Percentiles rank a stretch among this genome's conserved stretches.
Evolutionary conservation across 352 stramenopile genomes (phyloP).

Genomic region (Lagenidium giganteum): DNA sequence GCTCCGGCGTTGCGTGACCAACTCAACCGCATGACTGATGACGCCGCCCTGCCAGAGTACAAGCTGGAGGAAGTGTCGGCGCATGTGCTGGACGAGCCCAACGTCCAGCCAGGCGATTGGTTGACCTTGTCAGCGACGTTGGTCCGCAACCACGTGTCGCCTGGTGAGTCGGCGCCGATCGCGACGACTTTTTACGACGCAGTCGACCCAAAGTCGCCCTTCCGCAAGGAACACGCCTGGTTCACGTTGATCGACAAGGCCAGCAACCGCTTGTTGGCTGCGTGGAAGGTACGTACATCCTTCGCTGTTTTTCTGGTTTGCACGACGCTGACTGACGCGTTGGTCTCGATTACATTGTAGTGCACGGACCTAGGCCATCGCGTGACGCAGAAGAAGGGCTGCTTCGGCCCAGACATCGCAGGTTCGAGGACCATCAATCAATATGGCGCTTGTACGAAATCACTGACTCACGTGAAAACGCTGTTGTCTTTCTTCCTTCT

Average conservation of each 20-base stretch:
- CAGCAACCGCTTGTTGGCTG: slow-evolving; percentile 48
- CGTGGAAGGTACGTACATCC: slow-evolving; percentile 77
- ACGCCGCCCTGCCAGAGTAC: slow-evolving; percentile 28
- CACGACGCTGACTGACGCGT: background rate
- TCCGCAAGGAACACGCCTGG: slow-evolving; percentile 75
- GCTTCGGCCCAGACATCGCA: slow-evolving; percentile 50
- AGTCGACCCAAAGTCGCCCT: slow-evolving; percentile 55
- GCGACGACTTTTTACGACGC: slow-evolving; percentile 69
- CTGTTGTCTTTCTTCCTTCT: background rate
- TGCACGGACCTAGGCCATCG: slow-evolving; percentile 45
- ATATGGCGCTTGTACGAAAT: background rate
- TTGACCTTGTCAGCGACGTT: slow-evolving; percentile 60
- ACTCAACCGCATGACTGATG: slow-evolving; percentile 27
- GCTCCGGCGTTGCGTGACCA: slow-evolving; percentile 55
- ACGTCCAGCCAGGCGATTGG: slow-evolving; percentile 72
- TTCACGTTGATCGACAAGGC: slow-evolving; percentile 61
- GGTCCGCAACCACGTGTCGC: slow-evolving; percentile 40
- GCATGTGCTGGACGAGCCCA: slow-evolving; percentile 56
- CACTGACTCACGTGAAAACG: background rate
- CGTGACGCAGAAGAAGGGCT: slow-evolving; percentile 47
- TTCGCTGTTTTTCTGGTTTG: background rate
- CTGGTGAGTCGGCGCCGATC: slow-evolving; percentile 33
- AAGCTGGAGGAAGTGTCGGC: slow-evolving; percentile 30
- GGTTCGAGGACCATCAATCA: too few relatives aligned
- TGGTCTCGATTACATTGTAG: too few relatives aligned